Conservation (phyloP, 352 stramenopile species). For the Pythium volutum region DNA sequence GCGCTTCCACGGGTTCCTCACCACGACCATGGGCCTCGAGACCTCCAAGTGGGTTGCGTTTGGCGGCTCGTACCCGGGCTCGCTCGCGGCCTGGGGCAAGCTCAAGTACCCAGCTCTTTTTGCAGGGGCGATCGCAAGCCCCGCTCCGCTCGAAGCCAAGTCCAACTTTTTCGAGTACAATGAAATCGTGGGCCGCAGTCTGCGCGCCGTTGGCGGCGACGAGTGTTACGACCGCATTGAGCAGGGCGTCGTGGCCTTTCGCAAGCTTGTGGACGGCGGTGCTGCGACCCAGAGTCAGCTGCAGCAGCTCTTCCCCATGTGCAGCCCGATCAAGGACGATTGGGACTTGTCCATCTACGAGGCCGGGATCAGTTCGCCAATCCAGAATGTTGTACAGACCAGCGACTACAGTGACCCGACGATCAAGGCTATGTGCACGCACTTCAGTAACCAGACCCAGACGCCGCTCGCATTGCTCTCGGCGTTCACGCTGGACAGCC, state of each 20-base stretch:
- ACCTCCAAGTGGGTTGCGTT: slow-evolving; percentile 90
- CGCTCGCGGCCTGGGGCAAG: slow-evolving; percentile 91
- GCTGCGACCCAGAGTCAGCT: slow-evolving; percentile 41
- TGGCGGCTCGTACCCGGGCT: slow-evolving; percentile 93
- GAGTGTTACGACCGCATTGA: slow-evolving; percentile 78
- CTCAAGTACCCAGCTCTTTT: slow-evolving; percentile 93
- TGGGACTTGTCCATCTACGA: slow-evolving; percentile 81
- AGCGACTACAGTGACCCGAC: slow-evolving; percentile 52
- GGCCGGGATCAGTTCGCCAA: slow-evolving; percentile 63
- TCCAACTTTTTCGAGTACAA: slow-evolving; percentile 86
- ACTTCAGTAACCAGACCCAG: slow-evolving; percentile 48
- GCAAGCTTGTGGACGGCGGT: slow-evolving; percentile 51
- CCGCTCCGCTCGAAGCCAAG: slow-evolving; percentile 83
- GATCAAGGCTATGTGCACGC: slow-evolving; percentile 56
- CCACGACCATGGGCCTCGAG: slow-evolving; percentile 57
- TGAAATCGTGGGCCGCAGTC: slow-evolving; percentile 73
- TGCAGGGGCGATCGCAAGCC: slow-evolving; percentile 88
- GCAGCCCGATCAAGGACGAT: slow-evolving; percentile 68
- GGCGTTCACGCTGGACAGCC: slow-evolving; percentile 50
- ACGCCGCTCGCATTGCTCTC: slow-evolving; percentile 49
- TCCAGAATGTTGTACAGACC: slow-evolving; percentile 77
- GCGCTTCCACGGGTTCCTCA: slow-evolving; percentile 81
- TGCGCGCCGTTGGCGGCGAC: slow-evolving; percentile 79
- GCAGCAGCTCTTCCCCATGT: slow-evolving; percentile 57
- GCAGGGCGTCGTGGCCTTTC: slow-evolving; percentile 49